Base-by-base conservation (phyloP, 768 basidiomycete species). In the Ramaria sp. region DNA sequence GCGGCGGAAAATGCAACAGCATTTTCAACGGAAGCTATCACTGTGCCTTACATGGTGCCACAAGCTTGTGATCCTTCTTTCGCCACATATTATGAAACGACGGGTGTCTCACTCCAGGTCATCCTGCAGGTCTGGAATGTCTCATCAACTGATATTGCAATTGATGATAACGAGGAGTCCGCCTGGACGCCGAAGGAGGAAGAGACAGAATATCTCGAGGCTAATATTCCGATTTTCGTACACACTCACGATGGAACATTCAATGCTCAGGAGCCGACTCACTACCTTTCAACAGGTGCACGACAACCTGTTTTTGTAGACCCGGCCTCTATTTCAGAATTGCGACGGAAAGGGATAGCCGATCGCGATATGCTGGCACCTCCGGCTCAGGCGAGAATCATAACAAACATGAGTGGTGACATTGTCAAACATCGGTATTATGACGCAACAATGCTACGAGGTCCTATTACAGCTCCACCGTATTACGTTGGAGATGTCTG, bases 401-500 rank as follows among this genome's bases (percentile, higher is more conserved):
- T 19, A 15, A 9, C 52, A 19, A 2, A 6, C 10, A 19, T 33
- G 3, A 1, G 15, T 12, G 24, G 6, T 27, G 48, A 49, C 24
- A 37, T 39, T 19, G 52, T 53, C 7, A 39, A 24, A 22, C 22
- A 24, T 27, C 52, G 52, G 11, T 53, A 53, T 15, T 27, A 22
- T 15, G 22, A n/a, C 10, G 17, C 11, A 39, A 10, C 31, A 1
- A 1, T 1, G 13, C 42, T n/a, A 9, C 17, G 42, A 43, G 42
- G 42, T 9, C 42, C 20, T 13, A 27, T 3, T 10, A 12, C n/a
- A 6, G 22, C 48, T 1, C 10, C 10, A 27, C 33, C 33, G 17
- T 53, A 53, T 53, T 53, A 53, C 37, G 52, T 53, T 13, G 52
- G 34, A 2, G 39, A 53, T 42, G 38, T 33, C n/a, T 53, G 52